Conservation (phyloP, 306 rosid genomes). For the Begonia masoniana region DNA sequence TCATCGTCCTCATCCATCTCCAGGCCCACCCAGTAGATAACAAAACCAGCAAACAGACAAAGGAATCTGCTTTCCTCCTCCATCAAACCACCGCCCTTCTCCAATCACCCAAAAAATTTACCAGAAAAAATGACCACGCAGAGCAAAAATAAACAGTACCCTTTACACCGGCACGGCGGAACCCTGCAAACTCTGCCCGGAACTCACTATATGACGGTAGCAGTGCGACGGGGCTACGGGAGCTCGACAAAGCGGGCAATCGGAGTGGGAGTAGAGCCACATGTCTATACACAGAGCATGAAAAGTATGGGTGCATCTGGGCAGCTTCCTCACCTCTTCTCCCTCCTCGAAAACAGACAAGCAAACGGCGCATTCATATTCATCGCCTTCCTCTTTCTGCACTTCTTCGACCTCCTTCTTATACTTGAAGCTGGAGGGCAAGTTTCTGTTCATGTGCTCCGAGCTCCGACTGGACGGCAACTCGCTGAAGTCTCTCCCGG, state of each 20-base stretch:
- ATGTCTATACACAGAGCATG: constrained; percentile 76
- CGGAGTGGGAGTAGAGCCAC: constrained; percentile 88
- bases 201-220: constrained; percentile 6
- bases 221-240: constrained; percentile 18
- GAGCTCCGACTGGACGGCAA: constrained; percentile 13
- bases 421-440: constrained; percentile 60
- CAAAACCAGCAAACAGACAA: neutral
- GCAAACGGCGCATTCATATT: constrained; percentile 59
- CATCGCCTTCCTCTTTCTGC: constrained; percentile 6
- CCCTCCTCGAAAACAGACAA: constrained; percentile 81
- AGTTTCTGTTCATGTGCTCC: constrained; percentile 16
- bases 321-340: constrained; percentile 64
- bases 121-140: neutral
- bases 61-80: neutral
- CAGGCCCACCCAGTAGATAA: neutral
- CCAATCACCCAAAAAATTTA: neutral
- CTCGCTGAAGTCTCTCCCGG: neutral
- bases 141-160: neutral
- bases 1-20: neutral
- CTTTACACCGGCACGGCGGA: constrained; percentile 9
- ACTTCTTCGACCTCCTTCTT: constrained; percentile 32
- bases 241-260: constrained; percentile 82
- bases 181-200: constrained; percentile 18
- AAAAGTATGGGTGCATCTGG: constrained; percentile 61
- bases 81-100: neutral